Base-by-base conservation (phyloP, 2,329 filamentous ascomycete genomes). In the Exophiala viscosa region DNA sequence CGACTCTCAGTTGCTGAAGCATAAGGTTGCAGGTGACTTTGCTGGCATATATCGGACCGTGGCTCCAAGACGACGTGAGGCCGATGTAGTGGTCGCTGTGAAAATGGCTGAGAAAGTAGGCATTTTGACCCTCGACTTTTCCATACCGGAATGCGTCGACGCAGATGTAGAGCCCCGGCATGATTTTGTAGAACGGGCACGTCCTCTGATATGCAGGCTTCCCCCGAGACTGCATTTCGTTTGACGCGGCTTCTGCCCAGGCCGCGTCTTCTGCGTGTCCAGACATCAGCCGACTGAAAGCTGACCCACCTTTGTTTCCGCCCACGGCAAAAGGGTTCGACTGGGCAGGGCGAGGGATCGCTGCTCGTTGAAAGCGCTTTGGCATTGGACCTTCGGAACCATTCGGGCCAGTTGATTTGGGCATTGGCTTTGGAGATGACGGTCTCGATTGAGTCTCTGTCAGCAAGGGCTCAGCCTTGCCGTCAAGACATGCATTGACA, bases 61-160 rank as follows among this genome's bases (percentile, higher is more conserved):
- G 91, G 35, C 77, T 83, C 93, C 93, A 99, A 31, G 79, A 89
- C 6, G 87, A 84, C 9, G 89, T 93, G 9, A 99, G 74, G 2
- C 93, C 93, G 32, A 96, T 84, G 64, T 99, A 99, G 67, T 99
- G 93, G 67, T 99, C 93, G 64, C 90, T 96, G 70, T 99, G 93
- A 62, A 97, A 99, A 67, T 99, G 93, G 63, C 91, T 96, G 9
- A 99, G 79, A 62, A 99, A 99, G 67, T 99, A 99, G 1, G 92
- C 93, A 48, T 88, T 86, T 68, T 91, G 96, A 0, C 90, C 91
- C 66, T 95, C 81, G 0, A 99, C 89, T 3, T 91, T 90, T 2
- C 93, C 93, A 65, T 97, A 99, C 15, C 92, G 84, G 65, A 99
- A 64, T 96, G 93, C 93, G 69, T 99, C 93, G 0, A 99, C 93